Base-by-base conservation (phyloP, 2,329 filamentous ascomycete genomes). In the Botryotinia convoluta region DNA sequence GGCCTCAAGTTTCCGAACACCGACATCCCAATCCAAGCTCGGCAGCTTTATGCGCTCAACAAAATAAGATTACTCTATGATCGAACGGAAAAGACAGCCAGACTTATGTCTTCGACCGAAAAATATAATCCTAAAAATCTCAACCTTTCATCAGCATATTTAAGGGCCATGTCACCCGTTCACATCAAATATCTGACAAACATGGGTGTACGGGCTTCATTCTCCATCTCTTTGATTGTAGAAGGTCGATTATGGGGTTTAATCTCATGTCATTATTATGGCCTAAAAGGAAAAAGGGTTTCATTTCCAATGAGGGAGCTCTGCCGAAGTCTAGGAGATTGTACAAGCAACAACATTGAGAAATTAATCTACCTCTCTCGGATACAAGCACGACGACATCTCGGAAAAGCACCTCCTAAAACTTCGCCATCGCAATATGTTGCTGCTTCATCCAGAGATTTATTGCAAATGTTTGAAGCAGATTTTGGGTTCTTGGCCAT, bases 181-280 rank as follows among this genome's bases (percentile, higher is more conserved):
- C 93, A 97, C 79, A 82, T 97, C 72, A 97, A 97, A 79, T 97
- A 97, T 77, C 85, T 97, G 4, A 87, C 84, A 18, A 94, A 97
- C 80, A 97, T 97, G 94, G 91, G 90, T 10, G 94, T 97, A 0
- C 89, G 94, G 18, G 93, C 93, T 0, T 97, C 93, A 76, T 97
- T 97, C 93, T 97, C 94, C 0, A 94, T 97, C 74, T 97, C 94
- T 1, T 92, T 97, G 79, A 96, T 94, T 76, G 93, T 93, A 0
- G 96, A 97, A 78, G 87, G 88, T 77, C 92, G 97, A 77, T 83
- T 97, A 0, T 97, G 94, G 95, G 95, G 94, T 0, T 84, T 97
- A 37, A 94, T 97, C 51, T 90, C 93, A 1, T 97, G 94, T 74
- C 94, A 97, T 80, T 89, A 91, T 0, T 97, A 97, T 78, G 94